Conservation (phyloP, 441 rosid species). For the Erodium texanum region DNA sequence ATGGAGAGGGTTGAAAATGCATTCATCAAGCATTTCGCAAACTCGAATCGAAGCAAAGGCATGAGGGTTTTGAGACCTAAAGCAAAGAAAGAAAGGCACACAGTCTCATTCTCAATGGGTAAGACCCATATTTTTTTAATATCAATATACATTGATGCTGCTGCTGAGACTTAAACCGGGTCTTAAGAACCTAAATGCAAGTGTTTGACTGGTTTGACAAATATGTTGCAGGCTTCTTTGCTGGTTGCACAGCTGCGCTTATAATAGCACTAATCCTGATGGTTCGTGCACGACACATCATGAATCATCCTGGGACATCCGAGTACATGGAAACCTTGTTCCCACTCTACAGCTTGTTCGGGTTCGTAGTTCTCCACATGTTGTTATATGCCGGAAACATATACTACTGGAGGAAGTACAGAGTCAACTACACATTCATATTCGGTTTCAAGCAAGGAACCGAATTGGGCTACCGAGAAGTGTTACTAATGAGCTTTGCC, state of each 20-base stretch:
- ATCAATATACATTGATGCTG: no score
- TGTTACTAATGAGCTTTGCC: slow-evolving; percentile 46
- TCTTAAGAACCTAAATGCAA: no score
- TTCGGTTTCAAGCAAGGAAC: slow-evolving; percentile 73
- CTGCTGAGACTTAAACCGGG: no score
- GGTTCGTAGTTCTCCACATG: slow-evolving; percentile 54
- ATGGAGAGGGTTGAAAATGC: slow-evolving; percentile 65
- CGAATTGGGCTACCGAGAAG: slow-evolving; percentile 61
- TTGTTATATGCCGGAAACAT: slow-evolving; percentile 51
- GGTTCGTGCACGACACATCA: slow-evolving; percentile 38
- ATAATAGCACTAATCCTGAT: slow-evolving; percentile 38
- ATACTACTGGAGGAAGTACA: slow-evolving; percentile 63
- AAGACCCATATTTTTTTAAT: no score
- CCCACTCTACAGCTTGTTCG: slow-evolving; percentile 75
- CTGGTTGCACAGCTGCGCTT: slow-evolving; percentile 62
- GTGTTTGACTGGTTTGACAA: no score
- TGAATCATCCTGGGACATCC: slow-evolving; percentile 23
- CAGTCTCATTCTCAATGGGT: slow-evolving; percentile 38
- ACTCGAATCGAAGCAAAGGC: slow-evolving; percentile 50
- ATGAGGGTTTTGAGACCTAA: slow-evolving; percentile 56
- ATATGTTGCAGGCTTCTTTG: slow-evolving; percentile 37
- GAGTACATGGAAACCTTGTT: slow-evolving; percentile 61
- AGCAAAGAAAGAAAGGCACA: slow-evolving; percentile 48
- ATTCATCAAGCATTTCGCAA: slow-evolving; percentile 64
- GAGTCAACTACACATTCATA: slow-evolving; percentile 69